Evolutionary conservation across 2,329 filamentous ascomycete species (phyloP).

Genomic region (Pseudocercospora ulei): DNA sequence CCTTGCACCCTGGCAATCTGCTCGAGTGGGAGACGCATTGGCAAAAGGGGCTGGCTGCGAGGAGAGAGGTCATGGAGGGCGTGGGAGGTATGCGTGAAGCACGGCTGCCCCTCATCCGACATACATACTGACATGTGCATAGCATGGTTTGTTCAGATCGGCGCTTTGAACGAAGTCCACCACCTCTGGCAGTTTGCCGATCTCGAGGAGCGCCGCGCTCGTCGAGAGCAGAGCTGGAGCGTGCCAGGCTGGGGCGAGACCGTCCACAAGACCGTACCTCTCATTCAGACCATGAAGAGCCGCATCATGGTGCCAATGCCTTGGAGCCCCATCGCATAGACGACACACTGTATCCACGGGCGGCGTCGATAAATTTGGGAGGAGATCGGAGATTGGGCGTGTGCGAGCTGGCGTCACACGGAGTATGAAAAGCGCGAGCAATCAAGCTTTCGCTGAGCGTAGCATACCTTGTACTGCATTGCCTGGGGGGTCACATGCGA

Average conservation of each 20-base stretch:
- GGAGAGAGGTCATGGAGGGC: slow-evolving; percentile 95
- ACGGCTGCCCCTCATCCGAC: slow-evolving; percentile 53
- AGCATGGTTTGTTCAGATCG: slow-evolving; percentile 98
- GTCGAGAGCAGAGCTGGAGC: slow-evolving; percentile 89
- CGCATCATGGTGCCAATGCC: slow-evolving; percentile 87
- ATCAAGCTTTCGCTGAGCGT: slow-evolving; percentile 6
- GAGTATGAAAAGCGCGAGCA: slow-evolving; percentile 4
- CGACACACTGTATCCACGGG: neutral
- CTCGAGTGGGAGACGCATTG: slow-evolving; percentile 99
- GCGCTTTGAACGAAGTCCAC: slow-evolving; percentile 93
- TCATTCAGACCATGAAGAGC: slow-evolving; percentile 95
- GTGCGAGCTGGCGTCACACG: slow-evolving; percentile 1
- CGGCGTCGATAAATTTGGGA: slow-evolving; percentile 1
- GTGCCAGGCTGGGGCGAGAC: slow-evolving; percentile 67
- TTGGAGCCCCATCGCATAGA: slow-evolving; percentile 70
- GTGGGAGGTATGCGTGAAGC: slow-evolving; percentile 22
- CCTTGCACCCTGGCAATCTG: slow-evolving; percentile 85
- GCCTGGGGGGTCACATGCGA: neutral
- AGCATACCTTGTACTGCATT: neutral
- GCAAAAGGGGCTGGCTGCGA: slow-evolving; percentile 80
- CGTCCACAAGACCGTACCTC: slow-evolving; percentile 93
- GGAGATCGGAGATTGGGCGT: neutral
- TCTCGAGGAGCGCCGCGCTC: slow-evolving; percentile 79
- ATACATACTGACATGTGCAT: slow-evolving; percentile 39
- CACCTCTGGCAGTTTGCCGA: slow-evolving; percentile 98